Evolutionary conservation across 2,329 filamentous ascomycete genomes (phyloP).

Genomic region (Rosellinia necatrix): DNA sequence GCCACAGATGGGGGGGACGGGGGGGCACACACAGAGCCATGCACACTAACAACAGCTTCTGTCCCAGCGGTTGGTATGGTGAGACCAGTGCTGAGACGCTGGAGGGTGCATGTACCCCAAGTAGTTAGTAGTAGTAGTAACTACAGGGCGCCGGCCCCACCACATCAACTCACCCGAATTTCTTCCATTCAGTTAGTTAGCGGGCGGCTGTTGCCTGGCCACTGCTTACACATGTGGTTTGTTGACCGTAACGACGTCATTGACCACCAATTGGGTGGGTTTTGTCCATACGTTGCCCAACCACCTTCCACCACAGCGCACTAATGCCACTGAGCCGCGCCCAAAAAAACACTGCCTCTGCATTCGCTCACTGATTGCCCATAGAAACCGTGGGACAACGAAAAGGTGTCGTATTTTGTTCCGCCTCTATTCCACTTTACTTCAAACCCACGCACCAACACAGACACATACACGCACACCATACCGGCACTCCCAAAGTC

Average conservation of each 20-base stretch:
- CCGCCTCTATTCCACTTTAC: slow-evolving; percentile 6
- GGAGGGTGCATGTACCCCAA: too few relatives aligned
- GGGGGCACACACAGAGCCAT: not conserved
- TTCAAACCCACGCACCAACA: not conserved
- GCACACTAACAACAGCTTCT: slow-evolving; percentile 1
- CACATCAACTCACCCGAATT: slow-evolving; percentile 3
- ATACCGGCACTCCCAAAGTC: too few relatives aligned
- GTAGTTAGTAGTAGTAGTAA: too few relatives aligned
- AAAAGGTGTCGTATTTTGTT: slow-evolving; percentile 17
- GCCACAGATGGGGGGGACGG: not conserved
- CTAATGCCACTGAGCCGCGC: slow-evolving; percentile 2
- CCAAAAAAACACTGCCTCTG: slow-evolving; percentile 30
- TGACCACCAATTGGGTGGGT: slow-evolving; percentile 2
- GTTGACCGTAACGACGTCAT: slow-evolving; percentile 40
- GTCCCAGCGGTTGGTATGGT: slow-evolving; percentile 14
- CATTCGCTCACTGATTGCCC: slow-evolving; percentile 22
- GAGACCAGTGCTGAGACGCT: too few relatives aligned
- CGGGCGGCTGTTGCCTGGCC: slow-evolving; percentile 36
- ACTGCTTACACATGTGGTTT: slow-evolving; percentile 24
- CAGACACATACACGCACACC: not conserved
- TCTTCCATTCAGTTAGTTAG: slow-evolving; percentile 7
- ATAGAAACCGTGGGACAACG: slow-evolving; percentile 36
- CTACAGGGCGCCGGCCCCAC: too few relatives aligned
- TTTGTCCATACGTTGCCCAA: slow-evolving; percentile 11
- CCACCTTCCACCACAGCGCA: slow-evolving; percentile 22